A percentile compares a stretch with the other conserved stretches of the same genome.
These are phyloP conservation scores for Diophrys appendiculata DNA, from an alignment of 73 alveolate species.

Conservation along the genomic window DNA sequence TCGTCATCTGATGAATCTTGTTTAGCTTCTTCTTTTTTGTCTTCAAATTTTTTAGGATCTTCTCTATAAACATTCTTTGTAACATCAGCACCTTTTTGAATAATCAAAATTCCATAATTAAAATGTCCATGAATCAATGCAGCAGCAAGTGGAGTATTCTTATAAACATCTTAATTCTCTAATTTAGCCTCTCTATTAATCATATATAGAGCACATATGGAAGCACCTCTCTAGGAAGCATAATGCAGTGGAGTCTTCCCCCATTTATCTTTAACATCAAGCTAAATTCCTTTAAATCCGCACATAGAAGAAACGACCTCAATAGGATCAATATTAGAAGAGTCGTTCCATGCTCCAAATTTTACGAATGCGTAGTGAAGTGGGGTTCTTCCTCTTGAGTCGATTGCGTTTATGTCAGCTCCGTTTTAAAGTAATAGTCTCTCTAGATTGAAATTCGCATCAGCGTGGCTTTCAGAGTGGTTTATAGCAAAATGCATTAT, in stretches of 20 bases:
- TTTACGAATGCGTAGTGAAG: slow-evolving; percentile 51
- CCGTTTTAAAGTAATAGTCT: slow-evolving; percentile 81
- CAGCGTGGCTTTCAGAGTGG: slow-evolving; percentile 40
- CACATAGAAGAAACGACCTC: background rate
- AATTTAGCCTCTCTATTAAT: slow-evolving; percentile 29
- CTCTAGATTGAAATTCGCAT: slow-evolving; percentile 80
- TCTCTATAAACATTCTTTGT: slow-evolving; percentile 22
- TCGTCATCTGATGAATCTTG: too few relatives aligned
- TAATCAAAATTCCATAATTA: slow-evolving; percentile 52
- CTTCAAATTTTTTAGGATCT: slow-evolving; percentile 14
- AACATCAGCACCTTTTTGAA: slow-evolving; percentile 41
- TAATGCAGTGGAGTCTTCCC: slow-evolving; percentile 73
- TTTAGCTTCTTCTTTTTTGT: too few relatives aligned
- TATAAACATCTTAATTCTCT: slow-evolving; percentile 29
- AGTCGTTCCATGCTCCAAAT: background rate
- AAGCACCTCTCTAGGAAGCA: slow-evolving; percentile 77
- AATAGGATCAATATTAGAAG: background rate
- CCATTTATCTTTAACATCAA: slow-evolving; percentile 53
- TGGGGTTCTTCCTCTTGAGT: slow-evolving; percentile 82
- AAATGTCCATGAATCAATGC: slow-evolving; percentile 22
- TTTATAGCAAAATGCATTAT: slow-evolving; percentile 96
- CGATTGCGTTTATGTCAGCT: slow-evolving; percentile 80
- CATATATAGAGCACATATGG: slow-evolving; percentile 62
- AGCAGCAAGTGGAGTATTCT: slow-evolving; percentile 52
- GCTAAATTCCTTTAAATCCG: too few relatives aligned